Percentiles rank a stretch among this genome's conserved stretches.
Evolutionary conservation across 2,329 filamentous ascomycete species (phyloP).

Genomic region (Botrytis galanthina): DNA sequence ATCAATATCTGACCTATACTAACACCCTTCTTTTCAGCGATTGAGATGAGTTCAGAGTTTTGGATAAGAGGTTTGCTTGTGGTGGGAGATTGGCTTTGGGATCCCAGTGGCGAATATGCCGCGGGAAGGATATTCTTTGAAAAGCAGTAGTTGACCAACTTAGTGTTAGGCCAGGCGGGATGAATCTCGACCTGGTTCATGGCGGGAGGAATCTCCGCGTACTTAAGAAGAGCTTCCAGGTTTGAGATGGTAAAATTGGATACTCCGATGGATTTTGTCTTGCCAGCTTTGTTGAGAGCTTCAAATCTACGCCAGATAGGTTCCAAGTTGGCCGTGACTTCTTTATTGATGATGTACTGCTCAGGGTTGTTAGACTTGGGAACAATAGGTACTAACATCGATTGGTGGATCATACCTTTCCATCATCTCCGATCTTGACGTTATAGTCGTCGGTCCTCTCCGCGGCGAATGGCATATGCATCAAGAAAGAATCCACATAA

Average conservation of each 20-base stretch:
- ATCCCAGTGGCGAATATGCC: slow-evolving; percentile 67
- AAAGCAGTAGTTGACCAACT: slow-evolving; percentile 66
- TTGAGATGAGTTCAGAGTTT: slow-evolving; percentile 55
- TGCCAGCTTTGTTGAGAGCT: slow-evolving; percentile 57
- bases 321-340: slow-evolving; percentile 61
- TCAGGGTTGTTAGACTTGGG: slow-evolving; percentile 17
- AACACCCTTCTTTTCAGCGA: slow-evolving; percentile 61
- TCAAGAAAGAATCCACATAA: slow-evolving; percentile 76
- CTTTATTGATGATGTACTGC: slow-evolving; percentile 59
- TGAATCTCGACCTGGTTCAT: slow-evolving; percentile 66
- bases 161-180: slow-evolving; percentile 68
- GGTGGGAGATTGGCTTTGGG: slow-evolving; percentile 60
- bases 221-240: slow-evolving; percentile 51
- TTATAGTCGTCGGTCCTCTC: slow-evolving; percentile 74
- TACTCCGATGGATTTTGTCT: slow-evolving; percentile 56
- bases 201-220: slow-evolving; percentile 49
- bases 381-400: slow-evolving; percentile 8
- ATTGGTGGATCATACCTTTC: slow-evolving; percentile 43
- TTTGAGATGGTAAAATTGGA: slow-evolving; percentile 56
- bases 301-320: slow-evolving; percentile 73
- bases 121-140: slow-evolving; percentile 68
- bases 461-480: slow-evolving; percentile 79
- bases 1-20: slow-evolving; percentile 61
- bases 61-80: slow-evolving; percentile 62
- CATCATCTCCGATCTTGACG: slow-evolving; percentile 48